These are phyloP conservation scores for Chytridiales sp. DNA, from an alignment of 371 early-diverging fungal genomes.

Conservation along the genomic window DNA sequence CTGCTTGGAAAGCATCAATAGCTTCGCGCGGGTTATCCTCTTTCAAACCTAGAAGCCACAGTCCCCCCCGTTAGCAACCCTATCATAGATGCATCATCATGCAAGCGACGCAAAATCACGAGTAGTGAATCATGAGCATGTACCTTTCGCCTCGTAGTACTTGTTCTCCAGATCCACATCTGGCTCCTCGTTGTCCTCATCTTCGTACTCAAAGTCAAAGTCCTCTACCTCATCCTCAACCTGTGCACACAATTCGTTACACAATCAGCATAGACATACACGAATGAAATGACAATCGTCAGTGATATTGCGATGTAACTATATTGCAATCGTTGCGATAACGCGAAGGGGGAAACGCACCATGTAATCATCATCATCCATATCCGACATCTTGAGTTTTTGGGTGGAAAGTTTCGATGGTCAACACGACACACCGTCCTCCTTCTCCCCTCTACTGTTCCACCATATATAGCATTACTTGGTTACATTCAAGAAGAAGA, in stretches of 20 bases:
- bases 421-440: too few relatives aligned
- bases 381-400: slow-evolving; percentile 37
- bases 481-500: too few relatives aligned
- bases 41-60: slow-evolving; percentile 54
- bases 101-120: neutral
- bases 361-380: slow-evolving; percentile 47
- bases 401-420: too few relatives aligned
- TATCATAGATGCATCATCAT: neutral
- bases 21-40: slow-evolving; percentile 83
- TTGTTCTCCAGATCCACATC: slow-evolving; percentile 89
- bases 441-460: too few relatives aligned
- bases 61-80: neutral
- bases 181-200: slow-evolving; percentile 81
- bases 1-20: slow-evolving; percentile 73
- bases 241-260: too few relatives aligned
- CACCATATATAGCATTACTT: too few relatives aligned
- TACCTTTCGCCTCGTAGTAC: slow-evolving; percentile 94
- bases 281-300: too few relatives aligned
- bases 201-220: slow-evolving; percentile 89
- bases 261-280: too few relatives aligned
- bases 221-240: slow-evolving; percentile 78
- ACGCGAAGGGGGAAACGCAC: too few relatives aligned
- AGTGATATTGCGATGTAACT: too few relatives aligned
- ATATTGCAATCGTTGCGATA: neutral
- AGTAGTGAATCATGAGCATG: neutral